Evolutionary conservation across 352 stramenopile species (phyloP), one percentile per base, ranked within the genome.

Genomic region (Pseudoperonospora humuli): DNA sequence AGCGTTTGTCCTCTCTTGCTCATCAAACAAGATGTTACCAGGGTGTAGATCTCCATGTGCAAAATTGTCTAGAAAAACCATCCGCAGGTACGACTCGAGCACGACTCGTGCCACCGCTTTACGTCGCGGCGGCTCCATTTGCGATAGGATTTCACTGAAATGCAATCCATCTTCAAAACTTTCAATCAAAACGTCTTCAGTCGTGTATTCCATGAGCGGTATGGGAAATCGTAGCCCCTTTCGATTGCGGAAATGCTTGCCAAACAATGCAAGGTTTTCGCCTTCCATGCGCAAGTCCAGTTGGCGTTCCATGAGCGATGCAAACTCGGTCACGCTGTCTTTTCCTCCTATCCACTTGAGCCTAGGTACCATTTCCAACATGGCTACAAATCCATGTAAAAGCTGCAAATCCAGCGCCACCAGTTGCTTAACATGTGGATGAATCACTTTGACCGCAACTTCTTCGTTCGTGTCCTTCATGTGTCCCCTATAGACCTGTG

Each of bases 41-140:
- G 86, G 86, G 54, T 97, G 90, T n/a, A 97, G 53, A 57, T 97
- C 88, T 26, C 83, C 82, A 40, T 96, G 86, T 9, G 91, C 79
- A 62, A 97, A 98, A 48, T 97, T 97, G 58, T 98, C 85, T 7
- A 96, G 64, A 36, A 98, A 97, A 0, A 98, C 86, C 95, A 98
- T 98, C 28, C 86, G 81, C 10, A 96, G 54, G 50, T 93, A 96
- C 7, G 80, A 67, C 52, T 94, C 77, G 1, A 96, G 61, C n/a
- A 91, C 78, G 14, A 94, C 67, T 1, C 61, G 74, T 7, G 78
- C 84, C 3, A 93, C 64, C 2, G 62, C 68, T 45, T 86, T 84
- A 18, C 73, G 71, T 10, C 70, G 61, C 10, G 66, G 67, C 0
- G 46, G 37, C 31, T 84, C 61, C 27, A 81, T 39, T 31, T 76